Percentiles rank a stretch among this genome's conserved stretches.
phyloP scores from a whole-genome alignment of 441 rosid genomes.

The Bocquillonia castaneifolia region DNA sequence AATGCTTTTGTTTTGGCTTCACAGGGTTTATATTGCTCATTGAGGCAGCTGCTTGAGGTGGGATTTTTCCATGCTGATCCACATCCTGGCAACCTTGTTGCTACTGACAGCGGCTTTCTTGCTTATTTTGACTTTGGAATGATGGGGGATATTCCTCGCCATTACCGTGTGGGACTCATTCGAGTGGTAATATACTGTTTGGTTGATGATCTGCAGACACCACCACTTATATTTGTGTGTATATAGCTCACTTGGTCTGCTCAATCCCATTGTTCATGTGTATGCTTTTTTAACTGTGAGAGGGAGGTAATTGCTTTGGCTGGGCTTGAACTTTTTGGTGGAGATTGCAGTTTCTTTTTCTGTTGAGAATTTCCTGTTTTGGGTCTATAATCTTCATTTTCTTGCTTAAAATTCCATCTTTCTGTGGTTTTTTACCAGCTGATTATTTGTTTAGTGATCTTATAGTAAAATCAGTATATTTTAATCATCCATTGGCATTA shows the following conservation, averaged over 20 bases:
- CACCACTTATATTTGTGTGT: background rate
- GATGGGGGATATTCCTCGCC: slow-evolving; percentile 99
- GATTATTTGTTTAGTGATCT: background rate
- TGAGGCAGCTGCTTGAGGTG: slow-evolving; percentile 91
- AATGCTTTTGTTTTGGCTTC: slow-evolving; percentile 21
- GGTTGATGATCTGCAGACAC: slow-evolving; percentile 7
- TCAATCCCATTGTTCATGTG: too few species aligned
- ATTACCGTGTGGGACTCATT: slow-evolving; percentile 93
- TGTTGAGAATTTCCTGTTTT: slow-evolving; percentile 1
- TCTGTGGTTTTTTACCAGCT: background rate
- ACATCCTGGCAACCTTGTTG: slow-evolving; percentile 99
- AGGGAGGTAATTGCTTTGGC: too few species aligned
- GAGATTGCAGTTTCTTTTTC: slow-evolving; percentile 1
- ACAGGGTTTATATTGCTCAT: slow-evolving; percentile 90
- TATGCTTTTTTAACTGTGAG: too few species aligned
- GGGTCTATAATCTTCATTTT: background rate
- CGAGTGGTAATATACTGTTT: slow-evolving; percentile 62
- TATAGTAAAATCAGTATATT: background rate
- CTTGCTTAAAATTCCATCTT: background rate
- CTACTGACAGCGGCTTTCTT: slow-evolving; percentile 60
- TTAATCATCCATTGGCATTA: too few species aligned
- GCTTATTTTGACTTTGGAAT: slow-evolving; percentile 98
- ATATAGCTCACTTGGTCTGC: background rate
- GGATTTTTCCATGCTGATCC: slow-evolving; percentile 99
- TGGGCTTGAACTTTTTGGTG: too few species aligned